These are phyloP conservation scores for Quercus suber DNA, from an alignment of 306 rosid species.

Conservation along the genomic window DNA sequence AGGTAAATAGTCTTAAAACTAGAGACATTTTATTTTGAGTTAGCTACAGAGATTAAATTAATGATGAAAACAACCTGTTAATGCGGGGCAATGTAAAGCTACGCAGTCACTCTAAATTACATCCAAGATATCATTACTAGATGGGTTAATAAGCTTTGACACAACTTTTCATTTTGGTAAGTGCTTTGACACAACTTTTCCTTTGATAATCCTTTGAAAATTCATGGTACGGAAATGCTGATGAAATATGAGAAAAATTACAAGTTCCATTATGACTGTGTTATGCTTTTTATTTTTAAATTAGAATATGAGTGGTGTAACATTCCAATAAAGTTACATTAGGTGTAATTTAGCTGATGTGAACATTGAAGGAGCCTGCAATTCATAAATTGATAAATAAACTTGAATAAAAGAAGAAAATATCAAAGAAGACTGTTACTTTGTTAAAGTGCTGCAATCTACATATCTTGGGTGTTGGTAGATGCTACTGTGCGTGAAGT, in stretches of 20 bases:
- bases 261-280: not conserved
- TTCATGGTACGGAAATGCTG: not conserved
- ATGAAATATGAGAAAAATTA: not conserved
- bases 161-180: too few relatives aligned
- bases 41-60: not conserved
- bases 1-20: not conserved
- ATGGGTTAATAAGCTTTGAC: not conserved
- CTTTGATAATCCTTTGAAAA: not conserved
- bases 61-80: not conserved
- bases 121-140: not conserved
- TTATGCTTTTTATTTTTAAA: too few relatives aligned
- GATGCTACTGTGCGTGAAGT: too few relatives aligned
- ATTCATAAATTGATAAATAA: not conserved
- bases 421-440: not conserved
- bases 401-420: not conserved
- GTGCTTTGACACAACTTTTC: not conserved
- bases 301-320: too few relatives aligned
- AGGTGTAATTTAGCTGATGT: too few relatives aligned
- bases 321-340: too few relatives aligned
- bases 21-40: not conserved
- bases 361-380: too few relatives aligned
- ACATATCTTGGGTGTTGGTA: not conserved
- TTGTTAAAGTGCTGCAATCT: too few relatives aligned
- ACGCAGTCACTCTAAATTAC: not conserved
- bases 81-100: not conserved